Base-by-base conservation (phyloP, 2,329 filamentous ascomycete species). In the Ophiocordyceps camponoti-rufipedis region DNA sequence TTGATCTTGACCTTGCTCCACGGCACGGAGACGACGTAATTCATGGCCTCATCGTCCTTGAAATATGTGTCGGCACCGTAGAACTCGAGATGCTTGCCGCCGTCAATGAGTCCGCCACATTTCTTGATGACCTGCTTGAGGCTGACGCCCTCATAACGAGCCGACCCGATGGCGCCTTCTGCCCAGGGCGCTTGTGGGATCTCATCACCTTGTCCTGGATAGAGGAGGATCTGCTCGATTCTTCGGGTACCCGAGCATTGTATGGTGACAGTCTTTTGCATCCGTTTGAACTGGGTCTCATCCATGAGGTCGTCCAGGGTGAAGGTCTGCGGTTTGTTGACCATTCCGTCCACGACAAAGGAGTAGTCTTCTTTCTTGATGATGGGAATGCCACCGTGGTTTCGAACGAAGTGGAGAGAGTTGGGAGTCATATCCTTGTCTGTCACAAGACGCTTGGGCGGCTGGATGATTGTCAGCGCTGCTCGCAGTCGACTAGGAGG, bases 361-460 rank as follows among this genome's bases (percentile, higher is more conserved):
- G 18, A 28, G 10, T 41, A 41, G 19, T 41, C 18, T 4, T 41
- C 39, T 19, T 41, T 41, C 12, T 41, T 19, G 39, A 41, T 41
- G 19, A 41, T 41, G 39, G 39, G 39, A 19, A 41, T 41, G 4
- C 39, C 39, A 19, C 39, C 39, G 19, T 41, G 39, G 39, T 41
- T 41, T 6, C 39, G 18, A 19, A 41, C 39, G 18, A 41, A 41
- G 39, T 41, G 39, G 12, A 41, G 14, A 11, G 51, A 43, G 48
- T 82, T 85, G 0, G 69, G 63, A 0, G 81, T 85, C 38, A 84
- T 68, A 0, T 71, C 66, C 14, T 67, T 67, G 0, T 70, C 68
- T 1, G 59, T 61, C 4, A 78, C 68, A 0, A 82, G 63, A 2
- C 71, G 66, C 49, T 78, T 72, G 0, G 74, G 74, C 0, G 75